Base-by-base conservation (phyloP, 768 basidiomycete genomes). In the Tylopilus felleus region DNA sequence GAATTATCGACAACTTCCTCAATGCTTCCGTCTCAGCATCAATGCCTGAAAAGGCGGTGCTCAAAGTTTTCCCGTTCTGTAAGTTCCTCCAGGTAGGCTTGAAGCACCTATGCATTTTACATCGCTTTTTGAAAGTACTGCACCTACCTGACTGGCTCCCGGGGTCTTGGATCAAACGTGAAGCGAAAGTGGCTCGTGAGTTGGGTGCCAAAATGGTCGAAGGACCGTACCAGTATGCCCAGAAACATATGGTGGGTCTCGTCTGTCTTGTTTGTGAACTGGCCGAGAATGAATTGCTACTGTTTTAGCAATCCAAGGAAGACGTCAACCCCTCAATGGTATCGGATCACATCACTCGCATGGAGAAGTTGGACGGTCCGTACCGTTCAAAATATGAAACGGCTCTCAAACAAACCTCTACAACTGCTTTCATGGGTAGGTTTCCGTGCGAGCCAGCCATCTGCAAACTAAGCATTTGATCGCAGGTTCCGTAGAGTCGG, bases 131-230 rank as follows among this genome's bases (percentile, higher is more conserved):
- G 33, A 14, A 38, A 70, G 67, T 71, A 43, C 46, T 66, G 38
- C 47, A 65, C 31, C 16, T 69, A 3, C 70, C 70, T 1, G 59
- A 66, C 8, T 70, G 64, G 65, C 40, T 67, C 5, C 66, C 66
- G 10, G 56, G 59, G 13, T 51, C 58, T 19, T 40, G 49, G 19
- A 48, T 64, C 16, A 53, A 64, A 39, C 53, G 23, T 27, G 53
- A 53, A 31, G 59, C 62, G 12, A 57, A 27, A 49, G 16, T 16
- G 9, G 42, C 59, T 5, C 52, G 44, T 2, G 50, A 64, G 39
- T 46, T 16, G 42, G 49, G 56, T 10, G 23, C 13, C 38, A 52
- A 41, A 44, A 50, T 53, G 59, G 49, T 58, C 3, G 62, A 64
- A 23, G 42, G 3, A 13, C 62, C 62, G 5, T 64, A 59, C 46